Percentiles rank a stretch among this genome's conserved stretches.
Evolutionary conservation across 1,139 yeast species (phyloP).

Genomic region (Candida albicans): DNA sequence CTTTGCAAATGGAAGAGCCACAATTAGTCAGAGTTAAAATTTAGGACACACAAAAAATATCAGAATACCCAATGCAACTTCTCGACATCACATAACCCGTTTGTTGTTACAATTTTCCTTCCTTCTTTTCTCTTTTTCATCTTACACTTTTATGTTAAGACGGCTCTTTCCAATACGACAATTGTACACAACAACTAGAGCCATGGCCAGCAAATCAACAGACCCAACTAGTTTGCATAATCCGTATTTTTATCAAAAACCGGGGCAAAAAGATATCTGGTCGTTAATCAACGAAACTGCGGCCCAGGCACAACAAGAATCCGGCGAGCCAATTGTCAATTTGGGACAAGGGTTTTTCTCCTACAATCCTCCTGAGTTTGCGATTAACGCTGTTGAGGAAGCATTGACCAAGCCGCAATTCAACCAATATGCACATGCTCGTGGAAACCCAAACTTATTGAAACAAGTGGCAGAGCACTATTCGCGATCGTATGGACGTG

Average conservation of each 20-base stretch:
- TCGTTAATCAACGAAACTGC: conserved; percentile 92
- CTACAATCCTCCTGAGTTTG: conserved; percentile 90
- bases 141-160: conserved; percentile 3
- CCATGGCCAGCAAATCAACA: conserved; percentile 3
- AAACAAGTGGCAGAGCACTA: conserved; percentile 71
- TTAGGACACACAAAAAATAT: no score
- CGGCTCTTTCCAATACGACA: neutral
- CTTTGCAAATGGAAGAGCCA: neutral
- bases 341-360: conserved; percentile 97
- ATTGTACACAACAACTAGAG: neutral
- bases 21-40: neutral
- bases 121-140: neutral
- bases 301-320: conserved; percentile 61
- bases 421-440: conserved; percentile 91
- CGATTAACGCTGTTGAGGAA: conserved; percentile 74
- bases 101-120: neutral
- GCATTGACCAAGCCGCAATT: conserved; percentile 71
- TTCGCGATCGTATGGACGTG: conserved; percentile 61
- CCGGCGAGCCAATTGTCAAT: conserved; percentile 75
- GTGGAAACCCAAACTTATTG: conserved; percentile 78
- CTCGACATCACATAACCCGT: no score
- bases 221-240: conserved; percentile 41
- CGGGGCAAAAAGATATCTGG: conserved; percentile 87
- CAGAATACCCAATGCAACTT: no score
- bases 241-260: conserved; percentile 57